Evolutionary conservation across 2,329 filamentous ascomycete species (phyloP), one percentile per base, ranked within the genome.

Genomic region (Apiospora saccharicola): DNA sequence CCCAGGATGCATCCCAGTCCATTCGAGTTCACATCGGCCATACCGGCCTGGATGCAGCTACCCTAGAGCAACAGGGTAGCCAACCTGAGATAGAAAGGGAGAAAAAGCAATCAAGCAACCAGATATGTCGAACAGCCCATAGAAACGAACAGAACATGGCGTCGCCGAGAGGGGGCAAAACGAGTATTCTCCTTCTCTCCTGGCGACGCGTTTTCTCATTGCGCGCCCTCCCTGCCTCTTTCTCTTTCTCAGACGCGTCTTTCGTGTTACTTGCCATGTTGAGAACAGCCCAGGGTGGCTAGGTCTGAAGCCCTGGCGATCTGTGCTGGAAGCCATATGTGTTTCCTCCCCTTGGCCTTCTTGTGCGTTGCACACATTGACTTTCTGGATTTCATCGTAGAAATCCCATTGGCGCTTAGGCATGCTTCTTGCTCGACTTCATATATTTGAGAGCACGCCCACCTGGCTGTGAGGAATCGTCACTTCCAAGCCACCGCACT

Each of bases 301-400:
- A 64, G 57, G 57, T 64, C 30, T 64, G 57, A n/a, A 57, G 57
- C 57, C 57, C 57, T 64, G 30, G 30, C 8, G 30, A 37, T 12
- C 5, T n/a, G 16, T 61, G 26, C 19, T 64, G 57, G 6, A n/a
- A 41, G 30, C 57, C 19, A n/a, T n/a, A n/a, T 37, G 34, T 37
- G 34, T 7, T 37, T 37, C 34, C 34, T 37, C 7, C 34, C 34
- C 34, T 7, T 4, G 34, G 34, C 7, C 34, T 37, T 37, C 34
- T 37, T 7, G 7, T 37, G 34, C 7, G 34, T 7, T 37, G 34
- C 34, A 37, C 34, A 37, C 34, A 3, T 37, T 7, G 34, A 4
- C 7, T 37, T 37, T 37, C 34, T 37, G 34, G 7, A 37, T 3
- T 37, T 37, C 7, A 37, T 37, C 7, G 34, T 37, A 4, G 4